Base-by-base conservation (phyloP, 768 basidiomycete species). In the Lactifluus rugatus region DNA sequence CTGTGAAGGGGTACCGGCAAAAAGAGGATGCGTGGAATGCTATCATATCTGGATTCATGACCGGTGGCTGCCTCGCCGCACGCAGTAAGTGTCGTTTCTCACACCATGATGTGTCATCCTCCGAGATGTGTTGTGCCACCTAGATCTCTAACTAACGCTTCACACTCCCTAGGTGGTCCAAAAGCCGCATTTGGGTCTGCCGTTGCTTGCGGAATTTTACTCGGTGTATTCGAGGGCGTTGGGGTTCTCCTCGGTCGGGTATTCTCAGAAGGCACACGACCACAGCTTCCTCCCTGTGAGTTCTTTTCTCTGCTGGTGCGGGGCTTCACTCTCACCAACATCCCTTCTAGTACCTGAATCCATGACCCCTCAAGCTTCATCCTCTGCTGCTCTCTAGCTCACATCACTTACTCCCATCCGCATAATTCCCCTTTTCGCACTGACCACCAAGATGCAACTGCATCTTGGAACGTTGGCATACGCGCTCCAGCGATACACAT, bases 11-110 rank as follows among this genome's bases (percentile, higher is more conserved):
- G 14, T 91, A 83, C 77, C 80, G 93, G 70, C 93, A 96, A 76
- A 96, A 97, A 70, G 93, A 96, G 73, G 94, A 96, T 71, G 89
- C 95, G 52, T 99, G 93, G 93, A 99, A 99, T 69, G 93, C 93
- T 42, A 98, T 99, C 67, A 87, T 96, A 52, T 93, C 93, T 25
- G 96, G 96, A 46, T 99, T 99, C 75, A 81, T 96, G 84, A 98
- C 96, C 10, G 96, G 96, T 72, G 96, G 96, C 55, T 94, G 90
- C 71, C 74, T 97, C 54, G 96, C 95, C 57, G 81, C 89, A 61
- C 81, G 95, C 75, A 91, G 95, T 96, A 71, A 73, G 90, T 84
- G 31, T 52, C 37, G 31, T 41, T 51, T 60, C 23, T 60, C 50
- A 10, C 34, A 13, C 11, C 34, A 6, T 9, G 28, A n/a, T 31